These are phyloP conservation scores for Pneumocystis carinii DNA, from an alignment of 1,139 yeast genomes.

Conservation along the genomic window DNA sequence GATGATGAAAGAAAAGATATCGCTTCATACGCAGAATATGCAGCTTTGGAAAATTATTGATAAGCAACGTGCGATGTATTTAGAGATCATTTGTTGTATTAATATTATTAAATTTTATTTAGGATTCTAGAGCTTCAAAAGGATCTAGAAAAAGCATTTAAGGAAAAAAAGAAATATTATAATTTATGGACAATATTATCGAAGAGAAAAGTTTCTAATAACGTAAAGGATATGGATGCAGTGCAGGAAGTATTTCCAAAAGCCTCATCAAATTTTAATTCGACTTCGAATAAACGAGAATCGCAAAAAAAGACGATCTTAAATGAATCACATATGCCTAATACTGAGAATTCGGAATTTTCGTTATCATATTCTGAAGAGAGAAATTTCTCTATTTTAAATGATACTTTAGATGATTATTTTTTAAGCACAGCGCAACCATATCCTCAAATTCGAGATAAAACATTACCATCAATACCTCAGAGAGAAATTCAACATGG, in stretches of 20 bases:
- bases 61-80: constrained; percentile 20
- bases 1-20: background rate
- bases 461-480: background rate
- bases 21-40: constrained; percentile 2
- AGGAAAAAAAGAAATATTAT: constrained; percentile 15
- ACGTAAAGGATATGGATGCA: background rate
- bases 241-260: background rate
- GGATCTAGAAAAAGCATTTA: constrained; percentile 19
- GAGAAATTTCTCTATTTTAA: background rate
- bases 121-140: constrained; percentile 20
- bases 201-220: background rate
- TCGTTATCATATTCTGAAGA: background rate
- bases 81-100: background rate
- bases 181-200: constrained; percentile 4
- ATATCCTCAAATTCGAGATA: background rate
- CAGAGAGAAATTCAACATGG: background rate
- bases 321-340: background rate
- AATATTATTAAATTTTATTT: background rate
- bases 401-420: background rate
- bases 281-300: background rate
- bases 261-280: background rate
- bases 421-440: background rate
- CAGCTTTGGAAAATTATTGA: constrained; percentile 22
- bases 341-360: background rate
- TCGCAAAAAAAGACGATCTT: background rate